These are phyloP conservation scores for Fagopyrum esculentum DNA, from an alignment of 148 eudicot genomes.

Conservation along the genomic window DNA sequence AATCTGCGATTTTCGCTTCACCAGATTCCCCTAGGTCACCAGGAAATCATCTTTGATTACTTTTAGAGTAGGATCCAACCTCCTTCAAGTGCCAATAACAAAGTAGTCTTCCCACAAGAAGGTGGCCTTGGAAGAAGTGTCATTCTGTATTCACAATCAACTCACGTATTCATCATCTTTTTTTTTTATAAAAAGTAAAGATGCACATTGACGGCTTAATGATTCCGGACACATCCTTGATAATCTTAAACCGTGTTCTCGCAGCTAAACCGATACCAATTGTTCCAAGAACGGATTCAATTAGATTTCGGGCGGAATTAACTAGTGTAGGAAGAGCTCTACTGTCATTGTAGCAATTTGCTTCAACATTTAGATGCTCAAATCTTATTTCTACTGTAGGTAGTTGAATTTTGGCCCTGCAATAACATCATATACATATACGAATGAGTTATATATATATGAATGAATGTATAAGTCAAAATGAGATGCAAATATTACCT, in stretches of 20 bases:
- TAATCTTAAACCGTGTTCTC: conserved; percentile 65
- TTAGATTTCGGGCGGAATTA: conserved; percentile 53
- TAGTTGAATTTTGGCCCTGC: conserved; percentile 78
- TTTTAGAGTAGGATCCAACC: conserved; percentile 65
- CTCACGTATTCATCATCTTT: neutral
- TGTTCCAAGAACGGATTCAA: conserved; percentile 38
- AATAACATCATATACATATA: neutral
- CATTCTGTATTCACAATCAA: conserved; percentile 41
- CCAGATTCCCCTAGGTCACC: too few relatives aligned
- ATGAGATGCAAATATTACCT: conserved; percentile 28
- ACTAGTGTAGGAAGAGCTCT: conserved; percentile 86
- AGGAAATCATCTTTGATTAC: conserved; percentile 17
- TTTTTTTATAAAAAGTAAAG: neutral
- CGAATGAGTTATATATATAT: too few relatives aligned
- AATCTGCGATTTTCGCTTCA: too few relatives aligned
- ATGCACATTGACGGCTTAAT: conserved; percentile 77
- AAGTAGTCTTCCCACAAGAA: conserved; percentile 91
- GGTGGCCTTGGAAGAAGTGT: conserved; percentile 88
- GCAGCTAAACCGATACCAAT: conserved; percentile 54
- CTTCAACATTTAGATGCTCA: conserved; percentile 62
- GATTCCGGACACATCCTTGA: conserved; percentile 72
- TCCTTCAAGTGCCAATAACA: conserved; percentile 86
- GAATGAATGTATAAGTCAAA: neutral
- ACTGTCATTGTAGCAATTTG: conserved; percentile 67
- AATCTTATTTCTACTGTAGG: conserved; percentile 73